Evolutionary conservation across 169 alveolate genomes (phyloP), one percentile per base, ranked within the genome.

Genomic region (Eimeria sp.): DNA sequence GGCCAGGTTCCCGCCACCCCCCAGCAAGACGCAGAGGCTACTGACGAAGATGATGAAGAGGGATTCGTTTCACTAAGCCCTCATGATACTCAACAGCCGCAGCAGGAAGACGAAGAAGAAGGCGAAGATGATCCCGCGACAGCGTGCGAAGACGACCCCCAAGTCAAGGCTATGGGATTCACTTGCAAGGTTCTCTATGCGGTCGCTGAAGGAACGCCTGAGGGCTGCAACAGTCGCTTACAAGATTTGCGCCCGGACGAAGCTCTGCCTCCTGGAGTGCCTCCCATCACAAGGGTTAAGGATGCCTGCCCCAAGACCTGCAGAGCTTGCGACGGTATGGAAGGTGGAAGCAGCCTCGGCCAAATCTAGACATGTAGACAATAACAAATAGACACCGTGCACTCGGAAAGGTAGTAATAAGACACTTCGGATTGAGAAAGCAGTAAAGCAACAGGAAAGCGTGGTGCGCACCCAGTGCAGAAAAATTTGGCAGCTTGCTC

Each of bases 271-370:
- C 96, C 96, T 23, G 97, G 97, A 40, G 96, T 95, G 23, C 95
- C 97, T 9, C 93, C 96, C 27, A 66, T 85, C 49, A 58, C 96
- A 37, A 64, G 95, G 37, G 98, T 97, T 46, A 89, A 95, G 58
- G 89, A 96, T n/a, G 97, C 97, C 30, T 97, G 98, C 62, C 97
- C 97, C 9, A 80, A 66, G 88, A 95, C 97, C 27, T 97, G 98
- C 74, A 90, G 96, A 74, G 97, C 90, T 56, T 97, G 98, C 76
- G 90, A 82, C 43, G 96, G 97, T 77, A 49, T 14, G 90, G 23
- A 43, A 33, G 60, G 6, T 27, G 43, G 89, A 33, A 52, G 25
- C 27, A 71, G 80, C 80, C 33, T 1, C 37, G 2, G 37, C 49
- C 1, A 33, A 6, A 6, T 6, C 18, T 8, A 25, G 80, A 71